These are phyloP conservation scores for Aspergillus mulundensis DNA, from an alignment of 495 filamentous ascomycete species.

Conservation along the genomic window DNA sequence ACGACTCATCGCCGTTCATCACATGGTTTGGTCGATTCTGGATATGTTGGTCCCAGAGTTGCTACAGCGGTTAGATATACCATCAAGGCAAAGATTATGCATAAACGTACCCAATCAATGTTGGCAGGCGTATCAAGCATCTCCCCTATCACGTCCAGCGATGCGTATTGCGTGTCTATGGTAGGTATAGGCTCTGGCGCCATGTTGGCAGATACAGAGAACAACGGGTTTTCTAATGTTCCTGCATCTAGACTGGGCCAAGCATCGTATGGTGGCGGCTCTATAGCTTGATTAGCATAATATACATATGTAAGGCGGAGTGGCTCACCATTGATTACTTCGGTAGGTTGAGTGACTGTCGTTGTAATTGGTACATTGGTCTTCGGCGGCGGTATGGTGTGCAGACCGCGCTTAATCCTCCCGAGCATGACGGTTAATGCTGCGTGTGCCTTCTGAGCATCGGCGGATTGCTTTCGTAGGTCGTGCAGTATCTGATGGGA, in stretches of 20 bases:
- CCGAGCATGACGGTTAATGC: conserved; percentile 72
- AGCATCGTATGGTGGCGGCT: conserved; percentile 14
- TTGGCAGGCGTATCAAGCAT: conserved; percentile 49
- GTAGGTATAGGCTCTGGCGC: conserved; percentile 1
- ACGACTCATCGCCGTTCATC: not conserved
- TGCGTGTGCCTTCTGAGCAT: conserved; percentile 73
- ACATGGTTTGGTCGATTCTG: not conserved
- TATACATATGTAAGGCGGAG: not conserved
- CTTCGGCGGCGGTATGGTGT: conserved; percentile 26
- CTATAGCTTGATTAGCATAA: not conserved
- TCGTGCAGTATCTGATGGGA: conserved; percentile 70
- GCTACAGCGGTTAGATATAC: conserved; percentile 11
- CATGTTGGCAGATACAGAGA: not conserved
- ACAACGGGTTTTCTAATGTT: not conserved
- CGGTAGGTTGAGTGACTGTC: not conserved
- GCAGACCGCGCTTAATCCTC: conserved; percentile 49
- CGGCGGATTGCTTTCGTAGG: conserved; percentile 61
- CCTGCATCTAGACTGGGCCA: conserved; percentile 2
- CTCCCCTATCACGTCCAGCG: conserved; percentile 48
- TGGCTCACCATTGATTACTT: not conserved
- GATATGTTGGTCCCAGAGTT: conserved; percentile 21
- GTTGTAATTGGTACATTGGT: not conserved
- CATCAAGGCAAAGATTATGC: not conserved
- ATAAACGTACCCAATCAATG: conserved; percentile 68
- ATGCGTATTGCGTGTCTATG: conserved; percentile 26